phyloP scores from a whole-genome alignment of 2,329 filamentous ascomycete genomes.

The Penicillium digitatum region DNA sequence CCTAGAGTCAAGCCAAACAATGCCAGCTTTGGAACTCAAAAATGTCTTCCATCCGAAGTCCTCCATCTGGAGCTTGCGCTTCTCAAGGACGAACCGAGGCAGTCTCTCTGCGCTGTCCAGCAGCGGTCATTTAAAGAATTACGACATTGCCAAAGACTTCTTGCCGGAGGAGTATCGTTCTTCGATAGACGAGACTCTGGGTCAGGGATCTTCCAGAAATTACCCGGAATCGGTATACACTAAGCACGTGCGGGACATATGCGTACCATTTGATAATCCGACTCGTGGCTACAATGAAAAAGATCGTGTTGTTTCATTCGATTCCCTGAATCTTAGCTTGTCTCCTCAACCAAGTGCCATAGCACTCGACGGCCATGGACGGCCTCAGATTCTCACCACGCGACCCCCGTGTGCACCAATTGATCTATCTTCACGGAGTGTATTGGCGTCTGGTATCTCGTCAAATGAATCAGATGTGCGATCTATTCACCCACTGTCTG shows the following conservation, averaged over 20 bases:
- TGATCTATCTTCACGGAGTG: slow-evolving; percentile 37
- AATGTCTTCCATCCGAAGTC: slow-evolving; percentile 52
- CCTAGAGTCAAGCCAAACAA: slow-evolving; percentile 36
- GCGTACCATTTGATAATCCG: slow-evolving; percentile 46
- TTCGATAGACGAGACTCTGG: slow-evolving; percentile 40
- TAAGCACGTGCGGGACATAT: slow-evolving; percentile 45
- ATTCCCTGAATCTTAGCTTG: slow-evolving; percentile 52
- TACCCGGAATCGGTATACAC: slow-evolving; percentile 46
- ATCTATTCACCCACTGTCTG: slow-evolving; percentile 30
- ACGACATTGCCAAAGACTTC: slow-evolving; percentile 53
- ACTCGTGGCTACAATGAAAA: slow-evolving; percentile 44
- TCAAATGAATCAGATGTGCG: slow-evolving; percentile 30
- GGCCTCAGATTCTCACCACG: slow-evolving; percentile 49
- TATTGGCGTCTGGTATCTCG: slow-evolving; percentile 31
- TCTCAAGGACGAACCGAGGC: slow-evolving; percentile 56
- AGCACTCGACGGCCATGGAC: slow-evolving; percentile 50
- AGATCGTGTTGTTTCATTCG: slow-evolving; percentile 55
- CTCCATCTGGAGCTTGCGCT: slow-evolving; percentile 60
- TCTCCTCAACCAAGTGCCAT: slow-evolving; percentile 51
- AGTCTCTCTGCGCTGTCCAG: slow-evolving; percentile 58
- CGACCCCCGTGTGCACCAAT: slow-evolving; percentile 42
- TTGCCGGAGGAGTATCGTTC: slow-evolving; percentile 37
- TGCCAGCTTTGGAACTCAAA: slow-evolving; percentile 55
- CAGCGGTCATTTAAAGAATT: slow-evolving; percentile 56
- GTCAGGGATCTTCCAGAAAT: slow-evolving; percentile 38